These are phyloP conservation scores for Cladosporium austrohemisphaericum DNA, from an alignment of 2,329 filamentous ascomycete genomes.

Conservation along the genomic window DNA sequence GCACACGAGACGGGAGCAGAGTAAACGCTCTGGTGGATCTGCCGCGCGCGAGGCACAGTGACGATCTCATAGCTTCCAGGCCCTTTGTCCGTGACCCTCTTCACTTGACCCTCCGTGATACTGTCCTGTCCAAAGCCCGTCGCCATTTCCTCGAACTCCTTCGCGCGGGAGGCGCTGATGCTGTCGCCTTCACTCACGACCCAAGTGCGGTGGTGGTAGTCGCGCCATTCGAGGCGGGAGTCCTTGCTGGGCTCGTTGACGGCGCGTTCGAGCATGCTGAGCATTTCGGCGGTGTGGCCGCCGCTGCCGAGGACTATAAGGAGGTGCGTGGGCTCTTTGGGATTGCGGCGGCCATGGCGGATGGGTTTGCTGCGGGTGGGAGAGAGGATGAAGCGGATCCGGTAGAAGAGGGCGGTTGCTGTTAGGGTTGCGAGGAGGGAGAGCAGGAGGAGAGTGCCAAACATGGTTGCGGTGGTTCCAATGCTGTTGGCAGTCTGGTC, in stretches of 20 bases:
- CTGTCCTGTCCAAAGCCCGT: conserved; percentile 19
- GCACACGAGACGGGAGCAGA: conserved; percentile 69
- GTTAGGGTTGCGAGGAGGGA: not conserved
- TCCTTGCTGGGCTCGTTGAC: conserved; percentile 35
- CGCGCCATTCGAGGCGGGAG: conserved; percentile 38
- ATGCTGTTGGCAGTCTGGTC: not conserved
- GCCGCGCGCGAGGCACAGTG: conserved; percentile 70
- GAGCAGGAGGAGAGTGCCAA: conserved; percentile 4
- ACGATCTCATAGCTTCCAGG: conserved; percentile 57
- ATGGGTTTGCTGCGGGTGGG: conserved; percentile 27
- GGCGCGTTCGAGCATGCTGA: conserved; percentile 70
- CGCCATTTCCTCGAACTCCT: conserved; percentile 56
- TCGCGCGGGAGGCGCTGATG: conserved; percentile 62
- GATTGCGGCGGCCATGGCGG: conserved; percentile 29
- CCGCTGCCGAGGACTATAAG: conserved; percentile 86
- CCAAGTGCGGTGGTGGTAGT: conserved; percentile 69
- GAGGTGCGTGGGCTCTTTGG: conserved; percentile 53
- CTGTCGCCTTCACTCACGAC: conserved; percentile 72
- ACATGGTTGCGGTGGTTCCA: not conserved
- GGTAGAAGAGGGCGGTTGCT: conserved; percentile 19
- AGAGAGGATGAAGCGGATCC: conserved; percentile 40
- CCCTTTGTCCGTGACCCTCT: conserved; percentile 20
- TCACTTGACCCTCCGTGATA: conserved; percentile 19
- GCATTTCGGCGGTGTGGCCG: conserved; percentile 93
- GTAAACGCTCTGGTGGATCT: conserved; percentile 74